Evolutionary conservation across 2,329 filamentous ascomycete species (phyloP), one percentile per base, ranked within the genome.

Genomic region (Aureobasidium sp.): DNA sequence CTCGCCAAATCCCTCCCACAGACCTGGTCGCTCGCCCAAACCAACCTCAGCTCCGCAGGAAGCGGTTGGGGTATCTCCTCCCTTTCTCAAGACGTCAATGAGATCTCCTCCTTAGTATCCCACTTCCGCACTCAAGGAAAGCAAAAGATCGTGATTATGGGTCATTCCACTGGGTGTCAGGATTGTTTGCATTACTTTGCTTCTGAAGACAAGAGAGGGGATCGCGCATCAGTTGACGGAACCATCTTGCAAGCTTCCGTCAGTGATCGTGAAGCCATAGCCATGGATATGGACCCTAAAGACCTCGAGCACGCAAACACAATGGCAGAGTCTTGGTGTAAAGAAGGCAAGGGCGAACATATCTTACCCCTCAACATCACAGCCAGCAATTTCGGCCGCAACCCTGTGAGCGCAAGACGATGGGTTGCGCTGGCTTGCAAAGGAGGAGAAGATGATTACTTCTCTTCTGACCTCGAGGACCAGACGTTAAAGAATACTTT

Each of bases 161-260:
- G 87, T 2, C 85, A 88, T 67, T 86, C 83, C 1, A 89, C 87
- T 0, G 87, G 87, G 0, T 87, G 83, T 67, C 87, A 89, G 71
- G 86, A 88, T 70, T 79, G 84, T 13, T 80, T 89, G 74, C 82
- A 87, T 67, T 89, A 89, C 66, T 70, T 87, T 1, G 66, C 71
- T n/a, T 70, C 69, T 48, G 69, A 65, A 34, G 74, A 65, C 61
- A 69, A 76, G 48, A 64, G 74, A 6, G 71, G 69, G 24, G 73
- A 75, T 44, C 75, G 82, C 13, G 82, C 84, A 0, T 76, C 63
- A 0, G 76, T 96, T 1, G 84, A 94, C 64, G 92, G 88, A 39
- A 86, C 86, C 53, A 87, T 96, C 48, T 76, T 96, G 61, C 92
- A 96, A 72, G 90, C 87, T 0, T 86, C 89, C 0, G 86, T 92